A percentile compares a stretch with the other conserved stretches of the same genome.
Conservation (phyloP, 305 asterid genomes). For the Coffea humblotiana region DNA sequence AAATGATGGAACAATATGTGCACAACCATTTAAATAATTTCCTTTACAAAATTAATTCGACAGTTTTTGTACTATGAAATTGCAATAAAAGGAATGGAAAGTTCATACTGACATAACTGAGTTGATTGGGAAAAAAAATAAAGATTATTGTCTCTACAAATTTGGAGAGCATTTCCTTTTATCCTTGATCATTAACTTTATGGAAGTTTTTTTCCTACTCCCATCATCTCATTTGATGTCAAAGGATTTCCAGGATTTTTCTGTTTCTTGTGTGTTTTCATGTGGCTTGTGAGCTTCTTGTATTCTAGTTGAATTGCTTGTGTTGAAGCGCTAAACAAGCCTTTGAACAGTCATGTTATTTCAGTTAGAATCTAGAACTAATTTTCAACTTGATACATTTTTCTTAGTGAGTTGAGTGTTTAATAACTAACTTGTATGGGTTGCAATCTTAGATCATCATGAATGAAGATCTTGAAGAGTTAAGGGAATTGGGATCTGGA, state of each 20-base stretch:
- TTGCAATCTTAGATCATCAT: conserved; percentile 58
- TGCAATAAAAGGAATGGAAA: not conserved
- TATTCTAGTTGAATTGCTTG: not conserved
- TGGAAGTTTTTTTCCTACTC: not conserved
- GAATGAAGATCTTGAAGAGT: conserved; percentile 90
- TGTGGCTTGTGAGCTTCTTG: conserved; percentile 3
- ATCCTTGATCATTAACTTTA: not conserved
- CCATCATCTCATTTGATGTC: not conserved
- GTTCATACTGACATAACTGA: not conserved
- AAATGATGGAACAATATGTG: not conserved
- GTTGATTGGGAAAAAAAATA: not conserved
- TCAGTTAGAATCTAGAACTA: conserved; percentile 9
- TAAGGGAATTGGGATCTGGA: conserved; percentile 92
- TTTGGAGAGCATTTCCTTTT: not conserved
- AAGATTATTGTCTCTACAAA: not conserved
- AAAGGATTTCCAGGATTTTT: not conserved
- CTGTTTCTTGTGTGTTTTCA: not conserved
- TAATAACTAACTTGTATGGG: conserved; percentile 9
- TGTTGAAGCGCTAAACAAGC: not conserved
- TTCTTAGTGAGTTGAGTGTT: conserved; percentile 5
- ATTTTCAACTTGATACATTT: not conserved
- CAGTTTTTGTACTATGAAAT: not conserved
- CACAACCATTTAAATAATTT: not conserved
- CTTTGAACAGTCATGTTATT: not conserved
- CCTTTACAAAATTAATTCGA: not conserved